Evolutionary conservation across 108 stramenopile genomes (phyloP).

Genomic region (Nitzschia sp.): DNA sequence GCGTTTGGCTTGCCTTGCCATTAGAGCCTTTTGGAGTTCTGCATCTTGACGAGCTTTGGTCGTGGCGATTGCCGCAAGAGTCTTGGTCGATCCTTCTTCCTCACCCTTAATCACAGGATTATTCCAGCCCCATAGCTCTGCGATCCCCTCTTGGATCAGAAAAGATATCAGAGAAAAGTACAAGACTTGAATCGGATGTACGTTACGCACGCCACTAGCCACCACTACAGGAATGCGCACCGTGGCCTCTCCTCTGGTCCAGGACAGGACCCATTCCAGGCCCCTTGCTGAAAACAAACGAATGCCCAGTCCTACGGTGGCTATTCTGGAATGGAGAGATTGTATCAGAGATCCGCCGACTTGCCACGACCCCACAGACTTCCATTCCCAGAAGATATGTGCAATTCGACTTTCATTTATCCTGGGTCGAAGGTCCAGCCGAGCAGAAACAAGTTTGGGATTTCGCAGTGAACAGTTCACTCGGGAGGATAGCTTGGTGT

Average conservation of each 20-base stretch:
- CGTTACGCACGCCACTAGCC: constrained; percentile 3
- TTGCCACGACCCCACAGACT: constrained; percentile 25
- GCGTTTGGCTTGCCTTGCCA: constrained; percentile 50
- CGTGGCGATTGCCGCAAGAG: background rate
- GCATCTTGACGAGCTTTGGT: constrained; percentile 46
- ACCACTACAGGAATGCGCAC: constrained; percentile 41
- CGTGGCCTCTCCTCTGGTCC: constrained; percentile 42
- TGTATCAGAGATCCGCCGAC: constrained; percentile 29
- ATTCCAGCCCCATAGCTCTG: constrained; percentile 39
- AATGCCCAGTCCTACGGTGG: constrained; percentile 36
- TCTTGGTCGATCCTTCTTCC: background rate
- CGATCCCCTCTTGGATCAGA: constrained; percentile 36
- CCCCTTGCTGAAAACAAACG: constrained; percentile 29
- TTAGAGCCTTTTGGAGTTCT: constrained; percentile 50
- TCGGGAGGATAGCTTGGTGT: constrained; percentile 21
- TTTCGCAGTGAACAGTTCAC: constrained; percentile 20
- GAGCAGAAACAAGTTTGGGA: constrained; percentile 6
- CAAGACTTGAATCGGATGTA: constrained; percentile 13
- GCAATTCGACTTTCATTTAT: constrained; percentile 15
- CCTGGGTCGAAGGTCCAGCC: constrained; percentile 20
- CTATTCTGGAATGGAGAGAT: constrained; percentile 32
- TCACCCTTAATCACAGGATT: background rate
- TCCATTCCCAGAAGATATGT: constrained; percentile 21
- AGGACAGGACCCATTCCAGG: constrained; percentile 42
- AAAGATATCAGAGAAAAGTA: constrained; percentile 38